These are phyloP conservation scores for Smallanthus sonchifolius DNA, from an alignment of 129 eudicot species.

Conservation along the genomic window DNA sequence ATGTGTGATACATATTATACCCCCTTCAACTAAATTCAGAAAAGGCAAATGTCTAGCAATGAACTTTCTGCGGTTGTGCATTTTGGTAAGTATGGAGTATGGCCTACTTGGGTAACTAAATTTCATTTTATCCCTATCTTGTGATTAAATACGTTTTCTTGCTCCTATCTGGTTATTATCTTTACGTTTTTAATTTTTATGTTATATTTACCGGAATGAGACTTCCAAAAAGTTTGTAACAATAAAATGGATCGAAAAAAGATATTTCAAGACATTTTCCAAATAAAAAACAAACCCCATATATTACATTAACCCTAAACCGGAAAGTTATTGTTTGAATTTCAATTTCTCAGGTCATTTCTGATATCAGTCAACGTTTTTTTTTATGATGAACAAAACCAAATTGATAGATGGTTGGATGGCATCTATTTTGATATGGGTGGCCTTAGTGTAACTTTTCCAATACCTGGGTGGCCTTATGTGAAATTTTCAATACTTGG, in stretches of 20 bases:
- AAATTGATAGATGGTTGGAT: background rate
- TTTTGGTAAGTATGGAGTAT: background rate
- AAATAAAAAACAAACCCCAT: background rate
- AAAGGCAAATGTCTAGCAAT: background rate
- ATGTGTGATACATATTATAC: background rate
- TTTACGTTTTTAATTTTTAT: background rate
- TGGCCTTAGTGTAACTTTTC: background rate
- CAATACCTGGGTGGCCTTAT: background rate
- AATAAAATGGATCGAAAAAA: background rate
- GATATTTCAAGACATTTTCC: background rate
- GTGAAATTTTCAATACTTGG: background rate
- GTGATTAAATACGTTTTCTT: background rate
- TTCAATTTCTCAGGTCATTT: background rate
- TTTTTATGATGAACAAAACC: background rate
- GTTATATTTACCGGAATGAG: background rate
- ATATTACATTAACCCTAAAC: background rate
- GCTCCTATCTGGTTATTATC: background rate
- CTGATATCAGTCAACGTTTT: background rate
- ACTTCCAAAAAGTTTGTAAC: background rate
- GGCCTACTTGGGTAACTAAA: background rate
- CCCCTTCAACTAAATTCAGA: background rate
- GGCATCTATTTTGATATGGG: background rate
- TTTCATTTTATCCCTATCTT: background rate
- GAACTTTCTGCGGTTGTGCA: background rate
- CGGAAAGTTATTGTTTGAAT: background rate